A percentile compares a stretch with the other conserved stretches of the same genome.
Evolutionary conservation across 441 rosid species (phyloP).

Genomic region (Euphorbia corollata): DNA sequence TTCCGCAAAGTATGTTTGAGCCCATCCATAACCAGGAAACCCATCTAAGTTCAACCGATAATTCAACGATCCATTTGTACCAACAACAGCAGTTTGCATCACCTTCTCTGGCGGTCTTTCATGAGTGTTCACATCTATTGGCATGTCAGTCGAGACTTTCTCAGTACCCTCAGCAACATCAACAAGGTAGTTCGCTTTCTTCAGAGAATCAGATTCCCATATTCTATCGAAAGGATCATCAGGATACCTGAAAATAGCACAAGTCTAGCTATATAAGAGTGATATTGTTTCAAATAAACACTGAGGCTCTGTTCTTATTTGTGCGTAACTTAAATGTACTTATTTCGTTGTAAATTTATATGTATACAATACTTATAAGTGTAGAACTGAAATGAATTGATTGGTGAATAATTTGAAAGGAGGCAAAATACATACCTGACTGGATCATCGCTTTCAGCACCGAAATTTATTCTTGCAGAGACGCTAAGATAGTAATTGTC

Average conservation of each 20-base stretch:
- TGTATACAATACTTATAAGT: too few relatives aligned
- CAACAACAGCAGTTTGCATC: constrained; percentile 99
- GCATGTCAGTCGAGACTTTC: constrained; percentile 53
- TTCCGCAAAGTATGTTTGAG: constrained; percentile 75
- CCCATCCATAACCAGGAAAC: constrained; percentile 93
- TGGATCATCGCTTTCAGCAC: constrained; percentile 73
- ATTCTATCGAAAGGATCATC: constrained; percentile 93
- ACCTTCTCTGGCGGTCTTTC: constrained; percentile 79
- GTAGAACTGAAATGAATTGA: constrained; percentile 1
- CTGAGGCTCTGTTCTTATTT: too few relatives aligned
- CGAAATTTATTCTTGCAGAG: constrained; percentile 90
- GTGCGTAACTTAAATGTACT: too few relatives aligned
- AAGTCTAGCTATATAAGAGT: too few relatives aligned
- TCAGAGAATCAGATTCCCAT: constrained; percentile 81
- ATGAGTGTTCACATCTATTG: constrained; percentile 36
- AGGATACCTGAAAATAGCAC: constrained; percentile 91
- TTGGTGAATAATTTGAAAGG: too few relatives aligned
- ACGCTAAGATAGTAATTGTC: constrained; percentile 61
- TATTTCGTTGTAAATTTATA: too few relatives aligned
- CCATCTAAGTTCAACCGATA: constrained; percentile 86
- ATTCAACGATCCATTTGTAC: constrained; percentile 74
- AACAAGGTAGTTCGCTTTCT: constrained; percentile 80
- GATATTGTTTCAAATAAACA: too few relatives aligned
- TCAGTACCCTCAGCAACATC: constrained; percentile 87
- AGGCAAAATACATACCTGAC: constrained; percentile 73